Percentiles rank a stretch among this genome's conserved stretches.
These are phyloP conservation scores for Suillus variegatus DNA, from an alignment of 768 basidiomycete species.

Conservation along the genomic window DNA sequence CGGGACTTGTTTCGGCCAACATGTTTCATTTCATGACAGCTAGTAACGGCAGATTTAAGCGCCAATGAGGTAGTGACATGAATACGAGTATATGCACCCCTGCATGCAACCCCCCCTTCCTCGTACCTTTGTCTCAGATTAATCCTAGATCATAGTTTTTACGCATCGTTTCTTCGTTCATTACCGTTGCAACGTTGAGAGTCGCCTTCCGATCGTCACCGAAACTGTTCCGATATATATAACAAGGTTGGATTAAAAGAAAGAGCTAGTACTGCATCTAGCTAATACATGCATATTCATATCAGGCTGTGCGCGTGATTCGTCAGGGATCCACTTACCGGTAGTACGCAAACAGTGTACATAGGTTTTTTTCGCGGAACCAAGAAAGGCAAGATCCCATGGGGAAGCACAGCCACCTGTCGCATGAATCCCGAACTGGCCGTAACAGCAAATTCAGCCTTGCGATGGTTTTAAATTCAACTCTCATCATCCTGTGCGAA, in stretches of 20 bases:
- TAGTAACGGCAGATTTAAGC: neutral
- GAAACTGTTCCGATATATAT: neutral
- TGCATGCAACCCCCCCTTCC: neutral
- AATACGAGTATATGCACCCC: too few species aligned
- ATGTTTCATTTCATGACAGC: neutral
- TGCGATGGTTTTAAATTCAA: conserved; percentile 6
- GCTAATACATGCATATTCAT: neutral
- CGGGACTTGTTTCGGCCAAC: neutral
- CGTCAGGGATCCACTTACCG: neutral
- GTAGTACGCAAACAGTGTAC: neutral
- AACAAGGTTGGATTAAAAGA: neutral
- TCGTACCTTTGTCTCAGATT: conserved; percentile 2
- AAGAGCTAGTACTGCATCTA: neutral
- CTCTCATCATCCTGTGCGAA: neutral
- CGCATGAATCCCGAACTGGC: conserved; percentile 19
- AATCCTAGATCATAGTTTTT: neutral
- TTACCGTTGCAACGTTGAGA: too few species aligned
- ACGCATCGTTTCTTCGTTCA: neutral
- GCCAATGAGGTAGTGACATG: neutral
- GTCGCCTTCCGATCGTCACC: neutral
- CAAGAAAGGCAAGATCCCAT: conserved; percentile 22
- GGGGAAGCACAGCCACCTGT: conserved; percentile 33
- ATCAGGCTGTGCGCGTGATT: too few species aligned
- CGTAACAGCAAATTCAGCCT: conserved; percentile 16
- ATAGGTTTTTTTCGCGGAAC: conserved; percentile 5